A percentile compares a stretch with the other conserved stretches of the same genome.
phyloP scores from a whole-genome alignment of 2,329 filamentous ascomycete species.

The Penicillium sp. region DNA sequence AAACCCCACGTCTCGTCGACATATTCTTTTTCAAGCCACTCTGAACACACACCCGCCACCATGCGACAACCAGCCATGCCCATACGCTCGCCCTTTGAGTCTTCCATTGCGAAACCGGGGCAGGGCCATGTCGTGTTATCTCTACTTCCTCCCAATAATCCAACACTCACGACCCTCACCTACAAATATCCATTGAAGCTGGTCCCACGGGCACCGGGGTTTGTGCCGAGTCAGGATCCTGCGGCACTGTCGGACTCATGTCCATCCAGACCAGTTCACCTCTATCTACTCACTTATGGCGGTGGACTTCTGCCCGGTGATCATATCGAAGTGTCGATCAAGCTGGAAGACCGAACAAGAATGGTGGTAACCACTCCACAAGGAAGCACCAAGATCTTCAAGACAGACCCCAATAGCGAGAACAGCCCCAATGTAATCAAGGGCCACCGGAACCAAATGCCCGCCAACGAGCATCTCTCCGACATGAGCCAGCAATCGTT shows the following conservation, averaged over 20 bases:
- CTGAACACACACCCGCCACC: slow-evolving; percentile 5
- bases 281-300: slow-evolving; percentile 90
- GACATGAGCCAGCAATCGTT: slow-evolving; percentile 47
- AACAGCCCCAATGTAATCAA: slow-evolving; percentile 22
- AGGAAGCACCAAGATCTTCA: slow-evolving; percentile 95
- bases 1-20: slow-evolving; percentile 2
- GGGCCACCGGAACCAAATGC: slow-evolving; percentile 29
- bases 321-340: slow-evolving; percentile 65
- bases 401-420: slow-evolving; percentile 49
- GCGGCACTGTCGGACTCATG: slow-evolving; percentile 18
- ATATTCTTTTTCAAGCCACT: slow-evolving; percentile 9
- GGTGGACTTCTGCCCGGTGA: slow-evolving; percentile 89
- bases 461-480: slow-evolving; percentile 33
- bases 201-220: slow-evolving; percentile 68
- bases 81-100: slow-evolving; percentile 64
- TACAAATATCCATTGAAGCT: slow-evolving; percentile 96
- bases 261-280: slow-evolving; percentile 57
- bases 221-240: slow-evolving; percentile 47
- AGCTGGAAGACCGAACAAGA: slow-evolving; percentile 58
- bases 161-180: slow-evolving; percentile 65
- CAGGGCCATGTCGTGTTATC: slow-evolving; percentile 70
- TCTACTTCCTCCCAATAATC: slow-evolving; percentile 63
- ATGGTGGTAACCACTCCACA: slow-evolving; percentile 57
- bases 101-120: slow-evolving; percentile 67
- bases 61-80: slow-evolving; percentile 29